Evolutionary conservation across 2,329 filamentous ascomycete genomes (phyloP).

Genomic region (Phialemoniopsis sp.): DNA sequence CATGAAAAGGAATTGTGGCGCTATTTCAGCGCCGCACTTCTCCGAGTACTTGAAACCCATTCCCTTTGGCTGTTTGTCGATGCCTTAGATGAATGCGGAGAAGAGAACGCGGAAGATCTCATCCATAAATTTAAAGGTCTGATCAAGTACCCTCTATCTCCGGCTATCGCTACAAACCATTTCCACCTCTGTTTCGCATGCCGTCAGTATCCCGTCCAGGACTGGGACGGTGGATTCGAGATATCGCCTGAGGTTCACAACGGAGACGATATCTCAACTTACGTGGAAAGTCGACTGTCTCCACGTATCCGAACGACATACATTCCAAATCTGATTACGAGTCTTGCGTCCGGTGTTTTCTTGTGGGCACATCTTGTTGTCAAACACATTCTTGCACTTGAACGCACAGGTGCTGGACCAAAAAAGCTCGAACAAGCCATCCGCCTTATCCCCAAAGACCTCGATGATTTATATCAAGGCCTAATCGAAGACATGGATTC

Average conservation of each 20-base stretch:
- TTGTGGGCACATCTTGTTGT: slow-evolving; percentile 28
- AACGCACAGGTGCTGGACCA: slow-evolving; percentile 3
- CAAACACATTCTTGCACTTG: slow-evolving; percentile 9
- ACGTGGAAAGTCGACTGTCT: slow-evolving; percentile 15
- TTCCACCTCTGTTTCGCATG: slow-evolving; percentile 24
- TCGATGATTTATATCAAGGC: slow-evolving; percentile 18
- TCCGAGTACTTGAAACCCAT: slow-evolving; percentile 9
- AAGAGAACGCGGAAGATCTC: slow-evolving; percentile 14
- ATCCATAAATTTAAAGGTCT: slow-evolving; percentile 12
- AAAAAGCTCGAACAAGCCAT: slow-evolving; percentile 15
- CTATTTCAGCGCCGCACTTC: slow-evolving; percentile 13
- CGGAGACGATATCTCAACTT: slow-evolving; percentile 19
- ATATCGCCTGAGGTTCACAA: slow-evolving; percentile 26
- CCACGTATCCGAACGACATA: not conserved
- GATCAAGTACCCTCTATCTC: no score
- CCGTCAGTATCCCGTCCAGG: slow-evolving; percentile 23
- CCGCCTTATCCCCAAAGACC: slow-evolving; percentile 10
- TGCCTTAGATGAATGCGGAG: slow-evolving; percentile 27
- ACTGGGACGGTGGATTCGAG: slow-evolving; percentile 10
- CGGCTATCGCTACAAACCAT: not conserved
- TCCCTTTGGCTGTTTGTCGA: slow-evolving; percentile 24
- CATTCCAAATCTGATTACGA: slow-evolving; percentile 13
- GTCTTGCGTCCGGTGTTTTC: slow-evolving; percentile 24
- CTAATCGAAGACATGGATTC: slow-evolving; percentile 13
- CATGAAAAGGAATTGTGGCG: slow-evolving; percentile 12